Evolutionary conservation across 2,329 filamentous ascomycete species (phyloP).

Genomic region (Colletotrichum sp.): DNA sequence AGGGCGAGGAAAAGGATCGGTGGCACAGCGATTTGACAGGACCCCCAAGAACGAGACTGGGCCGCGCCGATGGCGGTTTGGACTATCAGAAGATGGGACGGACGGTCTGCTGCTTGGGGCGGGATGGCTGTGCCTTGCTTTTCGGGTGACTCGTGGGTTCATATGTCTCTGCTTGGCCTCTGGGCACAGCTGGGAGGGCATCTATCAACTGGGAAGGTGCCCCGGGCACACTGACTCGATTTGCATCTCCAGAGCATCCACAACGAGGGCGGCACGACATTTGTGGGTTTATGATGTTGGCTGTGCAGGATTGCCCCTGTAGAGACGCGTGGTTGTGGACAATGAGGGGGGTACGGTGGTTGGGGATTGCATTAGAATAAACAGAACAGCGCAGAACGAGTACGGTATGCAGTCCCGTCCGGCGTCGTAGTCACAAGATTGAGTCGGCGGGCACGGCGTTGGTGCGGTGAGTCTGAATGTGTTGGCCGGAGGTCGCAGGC

Average conservation of each 20-base stretch:
- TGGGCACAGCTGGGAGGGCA: background rate
- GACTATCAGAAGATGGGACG: constrained; percentile 4
- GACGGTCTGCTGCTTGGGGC: background rate
- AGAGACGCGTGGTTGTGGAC: background rate
- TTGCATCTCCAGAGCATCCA: constrained; percentile 17
- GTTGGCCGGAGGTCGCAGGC: constrained; percentile 3
- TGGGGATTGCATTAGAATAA: background rate
- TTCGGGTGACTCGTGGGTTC: background rate
- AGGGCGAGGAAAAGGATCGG: background rate
- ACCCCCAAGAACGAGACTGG: background rate
- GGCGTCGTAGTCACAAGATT: constrained; percentile 9
- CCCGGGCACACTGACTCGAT: constrained; percentile 7
- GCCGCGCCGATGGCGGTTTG: constrained; percentile 5
- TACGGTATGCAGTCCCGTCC: background rate
- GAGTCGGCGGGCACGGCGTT: background rate
- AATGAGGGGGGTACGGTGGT: background rate
- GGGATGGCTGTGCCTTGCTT: background rate
- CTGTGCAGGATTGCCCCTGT: constrained; percentile 5
- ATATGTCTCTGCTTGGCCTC: background rate
- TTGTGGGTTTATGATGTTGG: background rate
- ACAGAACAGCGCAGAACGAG: background rate
- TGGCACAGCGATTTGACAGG: background rate
- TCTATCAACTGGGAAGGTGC: background rate
- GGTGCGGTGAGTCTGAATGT: background rate
- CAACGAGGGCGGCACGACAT: background rate